Base-by-base conservation (phyloP, 2,329 filamentous ascomycete genomes). In the Metarhizium brunneum region DNA sequence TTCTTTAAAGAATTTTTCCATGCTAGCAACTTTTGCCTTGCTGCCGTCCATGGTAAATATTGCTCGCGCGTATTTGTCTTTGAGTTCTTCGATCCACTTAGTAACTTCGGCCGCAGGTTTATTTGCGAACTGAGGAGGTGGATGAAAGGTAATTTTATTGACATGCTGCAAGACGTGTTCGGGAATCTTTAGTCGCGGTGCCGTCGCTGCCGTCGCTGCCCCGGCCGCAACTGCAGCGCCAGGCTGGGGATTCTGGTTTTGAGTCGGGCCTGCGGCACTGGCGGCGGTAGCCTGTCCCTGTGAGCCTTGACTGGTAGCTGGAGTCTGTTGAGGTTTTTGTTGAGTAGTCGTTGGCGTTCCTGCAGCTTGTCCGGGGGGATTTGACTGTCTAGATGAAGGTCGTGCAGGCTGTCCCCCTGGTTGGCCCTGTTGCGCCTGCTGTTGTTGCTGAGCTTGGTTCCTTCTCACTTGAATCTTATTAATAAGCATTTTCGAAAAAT, bases 401-500 rank as follows among this genome's bases (percentile, higher is more conserved):
- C 64, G 63, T 50, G 54, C 38, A 29, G 50, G 30, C 35, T 65
- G 64, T 43, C 60, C 62, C 54, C 59, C 61, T 56, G 53, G 61
- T 57, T 56, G 61, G 16, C 43, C 60, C 51, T 61, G 62, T 53
- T 56, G 61, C 16, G 35, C 60, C 50, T 61, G 62, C 40, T 66
- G 63, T 16, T 69, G 66, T 49, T 69, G 67, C 32, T 70, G 68
- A 8, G 69, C 66, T 52, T 71, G 70, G 2, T 61, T 62, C 35
- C 71, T 66, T 18, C 71, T 66, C 52, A 66, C 64, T 53, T 78
- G 73, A 5, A 83, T 73, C 66, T 83, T 85, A 0, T 66, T 67
- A 3, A 75, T 68, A 2, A 86, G 73, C 68, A 82, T 83, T 47
- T 75, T 75, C 0, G 82, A 82, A 63, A 86, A 86, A 8, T 85